A percentile compares a stretch with the other conserved stretches of the same genome.
Conservation (phyloP, 192 early-diverging fungal species). For the Podila clonocystis region DNA sequence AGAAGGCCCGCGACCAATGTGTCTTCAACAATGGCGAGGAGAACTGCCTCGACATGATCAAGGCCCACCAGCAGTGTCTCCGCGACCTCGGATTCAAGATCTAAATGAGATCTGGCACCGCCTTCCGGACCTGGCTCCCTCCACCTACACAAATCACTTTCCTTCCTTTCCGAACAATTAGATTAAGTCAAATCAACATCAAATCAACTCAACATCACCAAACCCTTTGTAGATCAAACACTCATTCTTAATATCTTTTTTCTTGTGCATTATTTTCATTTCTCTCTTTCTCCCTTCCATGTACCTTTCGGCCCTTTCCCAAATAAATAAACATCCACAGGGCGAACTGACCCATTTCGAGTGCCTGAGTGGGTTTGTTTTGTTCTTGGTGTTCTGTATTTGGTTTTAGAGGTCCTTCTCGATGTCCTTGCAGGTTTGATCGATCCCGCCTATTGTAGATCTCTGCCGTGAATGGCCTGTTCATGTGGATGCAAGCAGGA, state of each 20-base stretch:
- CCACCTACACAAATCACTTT: neutral
- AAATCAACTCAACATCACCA: neutral
- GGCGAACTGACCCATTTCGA: no score
- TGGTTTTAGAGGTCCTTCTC: no score
- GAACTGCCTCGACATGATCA: constrained; percentile 88
- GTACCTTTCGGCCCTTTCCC: neutral
- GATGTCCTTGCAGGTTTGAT: neutral
- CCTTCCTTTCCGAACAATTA: no score
- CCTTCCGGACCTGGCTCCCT: neutral
- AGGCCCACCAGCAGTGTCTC: constrained; percentile 91
- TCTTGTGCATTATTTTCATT: neutral
- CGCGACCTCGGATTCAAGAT: constrained; percentile 95
- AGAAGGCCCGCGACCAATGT: constrained; percentile 89
- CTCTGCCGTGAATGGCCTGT: constrained; percentile 76
- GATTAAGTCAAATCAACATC: no score
- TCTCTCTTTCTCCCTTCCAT: neutral
- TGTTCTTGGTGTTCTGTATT: neutral
- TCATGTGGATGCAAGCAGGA: neutral
- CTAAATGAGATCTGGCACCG: constrained; percentile 38
- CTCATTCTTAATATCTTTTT: neutral
- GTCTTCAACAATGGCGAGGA: constrained; percentile 88
- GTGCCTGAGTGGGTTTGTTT: neutral
- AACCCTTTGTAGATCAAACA: neutral
- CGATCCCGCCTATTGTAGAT: constrained; percentile 67
- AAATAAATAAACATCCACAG: no score